A percentile compares a stretch with the other conserved stretches of the same genome.
Evolutionary conservation across 495 filamentous ascomycete species (phyloP).

Genomic region (Penicillium subrubescens): DNA sequence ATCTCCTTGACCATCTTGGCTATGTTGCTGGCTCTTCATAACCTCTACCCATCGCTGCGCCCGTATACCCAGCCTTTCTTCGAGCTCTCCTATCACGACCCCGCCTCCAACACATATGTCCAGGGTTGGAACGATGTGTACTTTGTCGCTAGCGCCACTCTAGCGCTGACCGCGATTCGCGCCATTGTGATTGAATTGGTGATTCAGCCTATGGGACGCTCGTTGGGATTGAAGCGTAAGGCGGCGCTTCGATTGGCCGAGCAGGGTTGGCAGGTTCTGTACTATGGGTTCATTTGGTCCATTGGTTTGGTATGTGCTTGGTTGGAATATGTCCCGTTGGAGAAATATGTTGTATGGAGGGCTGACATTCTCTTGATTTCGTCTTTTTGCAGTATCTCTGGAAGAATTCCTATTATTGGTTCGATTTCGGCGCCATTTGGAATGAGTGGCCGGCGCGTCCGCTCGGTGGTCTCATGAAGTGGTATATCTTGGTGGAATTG

Average conservation of each 20-base stretch:
- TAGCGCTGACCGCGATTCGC: conserved; percentile 83
- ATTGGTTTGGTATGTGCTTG: conserved; percentile 74
- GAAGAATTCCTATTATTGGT: conserved; percentile 73
- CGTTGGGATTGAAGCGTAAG: conserved; percentile 71
- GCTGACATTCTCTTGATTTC: conserved; percentile 2
- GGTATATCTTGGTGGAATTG: conserved; percentile 88
- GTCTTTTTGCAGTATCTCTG: conserved; percentile 68
- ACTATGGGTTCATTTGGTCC: conserved; percentile 76
- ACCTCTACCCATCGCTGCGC: conserved; percentile 75
- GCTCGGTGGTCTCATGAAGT: conserved; percentile 74
- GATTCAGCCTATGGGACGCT: conserved; percentile 71
- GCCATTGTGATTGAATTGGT: conserved; percentile 86
- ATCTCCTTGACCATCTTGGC: conserved; percentile 77
- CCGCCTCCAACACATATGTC: conserved; percentile 63
- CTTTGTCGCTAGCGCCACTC: conserved; percentile 76
- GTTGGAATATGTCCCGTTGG: background rate
- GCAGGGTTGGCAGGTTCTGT: conserved; percentile 86
- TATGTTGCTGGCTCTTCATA: conserved; percentile 74
- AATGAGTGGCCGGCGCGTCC: conserved; percentile 76
- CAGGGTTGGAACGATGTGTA: conserved; percentile 78
- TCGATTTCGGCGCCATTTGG: conserved; percentile 80
- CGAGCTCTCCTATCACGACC: conserved; percentile 79
- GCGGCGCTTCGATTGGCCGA: conserved; percentile 81
- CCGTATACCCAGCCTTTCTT: conserved; percentile 84
- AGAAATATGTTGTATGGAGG: background rate